Base-by-base conservation (phyloP, 2,329 filamentous ascomycete species). In the Monosporascus sp. region DNA sequence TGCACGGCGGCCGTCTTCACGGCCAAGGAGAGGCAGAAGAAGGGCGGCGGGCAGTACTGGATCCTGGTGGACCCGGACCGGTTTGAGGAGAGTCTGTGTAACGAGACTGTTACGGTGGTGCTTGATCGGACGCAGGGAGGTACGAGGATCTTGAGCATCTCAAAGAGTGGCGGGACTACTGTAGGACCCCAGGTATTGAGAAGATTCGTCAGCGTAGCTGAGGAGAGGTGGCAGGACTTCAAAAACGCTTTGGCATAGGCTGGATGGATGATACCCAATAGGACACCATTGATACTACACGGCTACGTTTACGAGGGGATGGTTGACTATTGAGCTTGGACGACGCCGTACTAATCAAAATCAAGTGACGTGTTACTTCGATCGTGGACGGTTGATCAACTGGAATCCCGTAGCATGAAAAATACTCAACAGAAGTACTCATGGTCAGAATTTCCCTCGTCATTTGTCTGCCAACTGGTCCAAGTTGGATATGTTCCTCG, bases 31-130 rank as follows among this genome's bases (percentile, higher is more conserved):
- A 75, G 75, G 27, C 72, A 75, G 53, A 70, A 67, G 59, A 72
- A 69, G 48, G 65, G 68, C 2, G 70, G 72, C 61, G 78, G 72
- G 59, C 78, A 76, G 64, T 78, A 77, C 65, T 96, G 91, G 90
- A 75, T 97, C 3, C 72, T 99, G 53, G 83, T 88, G 7, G 94
- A 99, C 72, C 91, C 91, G 2, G 94, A 99, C 73, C 82, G 85
- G 22, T 87, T 96, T 61, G 94, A 99, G 74, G 94, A 97, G 74
- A 82, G 81, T 8, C 72, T 96, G 44, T 96, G 91, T 66, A 78
- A 85, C 56, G 94, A 99, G 77, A 80, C 73, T n/a, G 76, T 94
- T n/a, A 92, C 86, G 3, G 74, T 96, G 37, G 85, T 94, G 48
- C 82, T 96, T n/a, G 88, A 93, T 66, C 75, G 74, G 55, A 72